Percentiles rank a stretch among this genome's conserved stretches.
These are phyloP conservation scores for Mycena rosella DNA, from an alignment of 768 basidiomycete genomes.

Conservation along the genomic window DNA sequence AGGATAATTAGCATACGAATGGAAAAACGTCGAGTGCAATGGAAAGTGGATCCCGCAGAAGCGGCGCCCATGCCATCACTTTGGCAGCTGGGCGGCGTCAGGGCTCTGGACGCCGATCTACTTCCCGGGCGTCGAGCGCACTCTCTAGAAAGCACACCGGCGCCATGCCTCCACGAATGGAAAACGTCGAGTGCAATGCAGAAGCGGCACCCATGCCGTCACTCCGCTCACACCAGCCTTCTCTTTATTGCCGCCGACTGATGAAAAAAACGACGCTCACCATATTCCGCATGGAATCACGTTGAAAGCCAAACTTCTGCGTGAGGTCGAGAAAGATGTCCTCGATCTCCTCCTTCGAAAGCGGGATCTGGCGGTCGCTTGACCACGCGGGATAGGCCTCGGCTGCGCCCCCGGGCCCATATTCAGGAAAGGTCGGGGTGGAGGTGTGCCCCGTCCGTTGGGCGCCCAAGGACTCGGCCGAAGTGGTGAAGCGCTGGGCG, in stretches of 20 bases:
- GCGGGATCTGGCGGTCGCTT: constrained; percentile 91
- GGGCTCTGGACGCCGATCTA: too few relatives aligned
- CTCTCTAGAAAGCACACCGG: too few relatives aligned
- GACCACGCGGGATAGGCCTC: constrained; percentile 98
- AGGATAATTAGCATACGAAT: constrained; percentile 20
- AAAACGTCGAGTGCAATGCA: too few relatives aligned
- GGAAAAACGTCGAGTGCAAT: too few relatives aligned
- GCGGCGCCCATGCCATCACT: too few relatives aligned
- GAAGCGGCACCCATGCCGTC: too few relatives aligned
- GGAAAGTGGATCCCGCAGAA: too few relatives aligned
- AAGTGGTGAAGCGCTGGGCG: constrained; percentile 76
- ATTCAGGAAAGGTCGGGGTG: constrained; percentile 33
- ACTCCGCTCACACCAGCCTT: too few relatives aligned
- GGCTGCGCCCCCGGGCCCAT: constrained; percentile 40
- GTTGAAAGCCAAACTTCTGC: constrained; percentile 99
- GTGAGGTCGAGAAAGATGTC: constrained; percentile 97
- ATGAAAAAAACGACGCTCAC: constrained; percentile 53
- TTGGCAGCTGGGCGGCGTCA: too few relatives aligned
- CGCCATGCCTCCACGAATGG: too few relatives aligned
- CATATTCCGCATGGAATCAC: constrained; percentile 97
- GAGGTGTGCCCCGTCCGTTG: constrained; percentile 18
- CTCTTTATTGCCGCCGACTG: too few relatives aligned
- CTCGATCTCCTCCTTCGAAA: constrained; percentile 99
- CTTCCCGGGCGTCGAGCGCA: too few relatives aligned
- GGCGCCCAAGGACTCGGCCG: constrained; percentile 73